Base-by-base conservation (phyloP, 1,139 yeast genomes). In the Kurtzmaniella natalensis region DNA sequence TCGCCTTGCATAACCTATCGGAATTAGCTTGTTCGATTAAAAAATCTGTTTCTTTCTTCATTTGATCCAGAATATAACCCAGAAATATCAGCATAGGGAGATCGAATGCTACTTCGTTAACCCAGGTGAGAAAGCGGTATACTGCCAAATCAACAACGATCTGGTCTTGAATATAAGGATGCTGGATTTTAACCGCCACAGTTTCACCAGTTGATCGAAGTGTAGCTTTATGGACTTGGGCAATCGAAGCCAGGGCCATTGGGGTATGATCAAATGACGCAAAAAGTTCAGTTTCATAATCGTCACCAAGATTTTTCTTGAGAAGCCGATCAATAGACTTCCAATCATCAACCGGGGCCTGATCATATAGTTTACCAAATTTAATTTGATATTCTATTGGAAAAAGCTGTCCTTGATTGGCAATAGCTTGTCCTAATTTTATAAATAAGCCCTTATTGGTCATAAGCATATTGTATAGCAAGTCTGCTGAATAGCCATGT, bases 401-500 rank as follows among this genome's bases (percentile, higher is more conserved):
- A 47, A 84, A 76, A 41, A 81, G 62, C 10, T 70, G 60, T 1
- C 84, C 82, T 47, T 81, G 88, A 47, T 81, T 75, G 13, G 88
- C 88, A 27, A 81, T 72, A 25, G 84, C 81, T 59, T 81, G 89
- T 25, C 89, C 89, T 45, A 81, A 55, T 53, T 84, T 84, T 48
- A 84, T 79, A 50, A 81, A 84, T 14, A 84, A 63, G 1, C 94
- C 94, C 48, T 78, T 80, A 50, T 84, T 84, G 3, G 56, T 53
- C 40, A 62, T 57, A 38, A 84, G 53, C 46, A 83, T 55, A 29
- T 71, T 55, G 43, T 74, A 67, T 25, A 84, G 54, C 31, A 76
- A 55, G 30, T 75, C 72, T 3, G 92, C 76, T 20, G 78, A 74
- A 18, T 74, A 55, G 38, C 75, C 78, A 46, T 84, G 94, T 18